These are phyloP conservation scores for Schizochytrium sp. DNA, from an alignment of 108 stramenopile species.

Conservation along the genomic window DNA sequence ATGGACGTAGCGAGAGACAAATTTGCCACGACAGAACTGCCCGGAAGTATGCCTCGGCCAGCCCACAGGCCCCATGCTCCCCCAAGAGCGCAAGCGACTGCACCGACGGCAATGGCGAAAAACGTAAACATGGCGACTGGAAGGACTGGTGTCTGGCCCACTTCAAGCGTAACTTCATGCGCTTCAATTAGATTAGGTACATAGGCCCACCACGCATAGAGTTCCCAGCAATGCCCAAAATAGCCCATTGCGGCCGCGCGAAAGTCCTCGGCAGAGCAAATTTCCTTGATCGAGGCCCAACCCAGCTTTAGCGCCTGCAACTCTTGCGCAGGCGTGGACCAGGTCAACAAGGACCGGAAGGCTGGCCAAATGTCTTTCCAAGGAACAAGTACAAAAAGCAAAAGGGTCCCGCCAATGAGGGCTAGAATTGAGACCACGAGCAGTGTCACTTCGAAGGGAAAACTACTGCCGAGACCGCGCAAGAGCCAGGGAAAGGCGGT, in stretches of 20 bases:
- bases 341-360: neutral
- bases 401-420: neutral
- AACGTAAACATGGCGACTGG: neutral
- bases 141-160: neutral
- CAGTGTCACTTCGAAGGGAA: neutral
- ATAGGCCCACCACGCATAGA: conserved; percentile 45
- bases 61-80: neutral
- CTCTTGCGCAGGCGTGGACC: neutral
- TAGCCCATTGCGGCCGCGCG: conserved; percentile 36
- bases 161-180: conserved; percentile 7
- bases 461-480: conserved; percentile 19
- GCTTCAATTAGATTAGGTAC: conserved; percentile 21
- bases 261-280: neutral
- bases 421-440: neutral
- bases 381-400: neutral
- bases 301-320: neutral
- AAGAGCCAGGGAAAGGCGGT: conserved; percentile 37
- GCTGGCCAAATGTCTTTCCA: neutral
- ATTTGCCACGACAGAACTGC: neutral
- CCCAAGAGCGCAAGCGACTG: neutral
- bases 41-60: neutral
- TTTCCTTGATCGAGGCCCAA: neutral
- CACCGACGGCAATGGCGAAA: neutral
- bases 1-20: neutral
- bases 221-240: conserved; percentile 48